Evolutionary conservation across 345 rosid genomes (phyloP).

Genomic region (Excoecaria agallocha): DNA sequence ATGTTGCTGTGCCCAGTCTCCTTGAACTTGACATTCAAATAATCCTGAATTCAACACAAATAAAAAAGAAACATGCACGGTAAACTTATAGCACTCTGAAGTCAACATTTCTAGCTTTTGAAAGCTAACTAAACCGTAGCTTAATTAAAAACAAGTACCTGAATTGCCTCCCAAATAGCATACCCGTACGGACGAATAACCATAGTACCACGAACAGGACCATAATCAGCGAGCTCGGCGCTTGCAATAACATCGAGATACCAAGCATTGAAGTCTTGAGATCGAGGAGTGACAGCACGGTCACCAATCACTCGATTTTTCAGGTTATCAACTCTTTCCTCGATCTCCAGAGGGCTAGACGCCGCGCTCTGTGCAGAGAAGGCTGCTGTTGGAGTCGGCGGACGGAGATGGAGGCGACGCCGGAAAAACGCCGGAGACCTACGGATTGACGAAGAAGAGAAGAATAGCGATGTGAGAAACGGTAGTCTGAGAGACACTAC

Average conservation of each 20-base stretch:
- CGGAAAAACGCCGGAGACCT: constrained; percentile 36
- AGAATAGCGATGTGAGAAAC: constrained; percentile 47
- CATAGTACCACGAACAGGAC: constrained; percentile 97
- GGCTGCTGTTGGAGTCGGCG: constrained; percentile 33
- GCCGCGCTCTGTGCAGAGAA: constrained; percentile 56
- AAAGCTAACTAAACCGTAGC: not conserved
- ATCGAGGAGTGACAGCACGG: constrained; percentile 71
- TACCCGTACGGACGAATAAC: constrained; percentile 92
- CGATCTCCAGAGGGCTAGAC: constrained; percentile 51
- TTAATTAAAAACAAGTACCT: constrained; percentile 42
- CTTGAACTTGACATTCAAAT: constrained; percentile 84
- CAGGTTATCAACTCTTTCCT: constrained; percentile 39
- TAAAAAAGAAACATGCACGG: not conserved
- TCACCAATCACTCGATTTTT: constrained; percentile 32
- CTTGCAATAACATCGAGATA: constrained; percentile 81
- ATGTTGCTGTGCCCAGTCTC: constrained; percentile 93
- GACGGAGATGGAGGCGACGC: constrained; percentile 22
- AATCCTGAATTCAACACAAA: constrained; percentile 47
- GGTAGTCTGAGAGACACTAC: constrained; percentile 65
- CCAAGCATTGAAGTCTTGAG: constrained; percentile 94
- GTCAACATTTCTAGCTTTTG: no score
- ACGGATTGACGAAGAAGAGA: constrained; percentile 38
- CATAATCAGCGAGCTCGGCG: constrained; percentile 93
- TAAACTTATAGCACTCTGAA: not conserved
- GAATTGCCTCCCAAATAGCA: constrained; percentile 96